Evolutionary conservation across 176 grass and related monocot genomes (phyloP), one percentile per base, ranked within the genome.

Genomic region (Oryza longistaminata): DNA sequence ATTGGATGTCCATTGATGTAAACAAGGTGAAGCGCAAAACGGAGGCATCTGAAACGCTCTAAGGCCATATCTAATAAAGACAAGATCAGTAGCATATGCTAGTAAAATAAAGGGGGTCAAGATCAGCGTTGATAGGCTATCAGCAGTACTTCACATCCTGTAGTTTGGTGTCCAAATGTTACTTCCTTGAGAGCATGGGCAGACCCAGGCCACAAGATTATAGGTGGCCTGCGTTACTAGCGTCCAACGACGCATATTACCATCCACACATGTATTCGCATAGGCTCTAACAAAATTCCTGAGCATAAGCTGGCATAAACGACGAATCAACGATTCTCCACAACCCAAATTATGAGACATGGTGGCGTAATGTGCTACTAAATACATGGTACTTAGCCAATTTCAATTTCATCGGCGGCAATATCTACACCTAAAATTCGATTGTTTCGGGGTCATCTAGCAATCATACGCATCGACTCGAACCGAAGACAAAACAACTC

Each of bases 401-500:
- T 58, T 3, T 13, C 45, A 81, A 11, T 58, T 3, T 13, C 66
- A 34, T 76, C 72, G 9, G 33, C 73, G 71, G 35, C 16, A 72
- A 21, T 52, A 77, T 55, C n/a, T 64, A 55, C 13, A 64, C 34
- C 40, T 10, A 29, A 69, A 83, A 69, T 74, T 79, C 29, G 13
- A 11, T 76, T 24, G 27, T 21, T 11, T 68, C n/a, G 0, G 11
- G 16, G 61, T 48, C 49, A 83, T 87, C 80, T 46, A 70, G n/a
- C 50, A 15, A 21, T 67, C 65, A 4, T 49, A 70, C 64, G 48
- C 68, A 19, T 81, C 65, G 33, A 49, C n/a, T 34, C 35, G 5
- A 76, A 72, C 60, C 29, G 15, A 77, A 34, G 34, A 35, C 34
- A 35, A 13, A 7, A 4, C 31, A 42, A 62, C 82, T 73, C 69